Evolutionary conservation across 2,329 filamentous ascomycete species (phyloP).

Genomic region (Aspergillus cejpii): DNA sequence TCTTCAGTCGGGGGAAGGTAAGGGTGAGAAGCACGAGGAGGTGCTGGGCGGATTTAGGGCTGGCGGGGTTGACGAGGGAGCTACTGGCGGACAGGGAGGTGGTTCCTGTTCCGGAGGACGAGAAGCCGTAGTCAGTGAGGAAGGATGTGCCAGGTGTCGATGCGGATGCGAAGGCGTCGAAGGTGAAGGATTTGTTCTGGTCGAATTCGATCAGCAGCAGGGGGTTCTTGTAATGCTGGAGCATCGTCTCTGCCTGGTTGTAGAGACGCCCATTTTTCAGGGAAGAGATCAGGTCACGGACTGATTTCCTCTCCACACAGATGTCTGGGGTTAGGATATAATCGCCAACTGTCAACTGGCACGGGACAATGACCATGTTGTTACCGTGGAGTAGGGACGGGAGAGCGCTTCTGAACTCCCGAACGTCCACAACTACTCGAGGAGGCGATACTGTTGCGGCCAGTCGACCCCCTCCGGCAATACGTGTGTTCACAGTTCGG

Average conservation of each 20-base stretch:
- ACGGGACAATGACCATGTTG: constrained; percentile 81
- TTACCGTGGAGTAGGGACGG: constrained; percentile 86
- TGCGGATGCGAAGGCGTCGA: constrained; percentile 57
- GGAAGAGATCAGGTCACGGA: constrained; percentile 83
- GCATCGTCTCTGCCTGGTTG: constrained; percentile 89
- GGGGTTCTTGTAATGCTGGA: constrained; percentile 79
- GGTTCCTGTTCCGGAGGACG: constrained; percentile 30
- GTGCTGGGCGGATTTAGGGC: constrained; percentile 72
- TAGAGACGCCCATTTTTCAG: constrained; percentile 89
- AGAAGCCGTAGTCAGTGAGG: constrained; percentile 50
- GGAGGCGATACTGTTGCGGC: constrained; percentile 79
- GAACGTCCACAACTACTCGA: constrained; percentile 87
- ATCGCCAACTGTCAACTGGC: constrained; percentile 93
- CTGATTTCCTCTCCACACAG: constrained; percentile 88
- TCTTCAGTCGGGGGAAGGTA: constrained; percentile 78
- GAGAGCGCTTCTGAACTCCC: constrained; percentile 88
- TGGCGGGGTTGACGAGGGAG: constrained; percentile 55
- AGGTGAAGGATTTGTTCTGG: constrained; percentile 91
- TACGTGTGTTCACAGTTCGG: constrained; percentile 90
- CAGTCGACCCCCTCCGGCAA: constrained; percentile 83
- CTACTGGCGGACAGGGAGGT: constrained; percentile 55
- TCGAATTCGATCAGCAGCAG: constrained; percentile 98
- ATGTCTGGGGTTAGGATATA: constrained; percentile 89
- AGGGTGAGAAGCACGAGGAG: constrained; percentile 89
- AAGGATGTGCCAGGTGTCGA: constrained; percentile 37